Base-by-base conservation (phyloP, 1,139 yeast species). In the Geotrichum australiense region DNA sequence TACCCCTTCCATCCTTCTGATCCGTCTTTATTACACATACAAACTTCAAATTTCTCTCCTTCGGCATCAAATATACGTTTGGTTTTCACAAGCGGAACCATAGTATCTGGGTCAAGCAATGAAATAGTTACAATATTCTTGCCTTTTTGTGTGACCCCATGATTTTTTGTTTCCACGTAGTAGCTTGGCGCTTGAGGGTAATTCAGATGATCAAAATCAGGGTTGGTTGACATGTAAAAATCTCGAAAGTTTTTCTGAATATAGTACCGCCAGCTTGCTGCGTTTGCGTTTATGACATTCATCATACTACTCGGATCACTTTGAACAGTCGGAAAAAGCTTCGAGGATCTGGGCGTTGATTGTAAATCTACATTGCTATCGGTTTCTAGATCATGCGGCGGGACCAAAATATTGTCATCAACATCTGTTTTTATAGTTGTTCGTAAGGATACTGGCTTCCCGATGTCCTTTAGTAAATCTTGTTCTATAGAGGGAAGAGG, bases 221-320 rank as follows among this genome's bases (percentile, higher is more conserved):
- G 61, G 34, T 53, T 56, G 10, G 61, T 57, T 2, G 59, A 55
- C 47, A 57, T 35, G 39, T 57, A 57, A 31, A 56, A 39, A 40
- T 57, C 61, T 36, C 53, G 53, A 29, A 57, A 48, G 41, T 53
- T 56, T 39, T 57, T 57, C 37, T 56, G 49, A 32, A 55, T 52
- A 39, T 55, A 56, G 42, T 57, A 57, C 35, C 53, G 54, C 56
- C 57, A 56, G n/a, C n/a, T n/a, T n/a, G n/a, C n/a, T n/a, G n/a
- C n/a, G n/a, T n/a, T n/a, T n/a, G n/a, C n/a, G n/a, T n/a, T n/a
- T n/a, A n/a, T n/a, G n/a, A n/a, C n/a, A n/a, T n/a, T n/a, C n/a
- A n/a, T n/a, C n/a, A n/a, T n/a, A n/a, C n/a, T n/a, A n/a, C n/a
- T n/a, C n/a, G n/a, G n/a, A n/a, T n/a, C n/a, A n/a, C n/a, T n/a